A percentile compares a stretch with the other conserved stretches of the same genome.
phyloP scores from a whole-genome alignment of 495 filamentous ascomycete species.

The Penicillium pulvis region DNA sequence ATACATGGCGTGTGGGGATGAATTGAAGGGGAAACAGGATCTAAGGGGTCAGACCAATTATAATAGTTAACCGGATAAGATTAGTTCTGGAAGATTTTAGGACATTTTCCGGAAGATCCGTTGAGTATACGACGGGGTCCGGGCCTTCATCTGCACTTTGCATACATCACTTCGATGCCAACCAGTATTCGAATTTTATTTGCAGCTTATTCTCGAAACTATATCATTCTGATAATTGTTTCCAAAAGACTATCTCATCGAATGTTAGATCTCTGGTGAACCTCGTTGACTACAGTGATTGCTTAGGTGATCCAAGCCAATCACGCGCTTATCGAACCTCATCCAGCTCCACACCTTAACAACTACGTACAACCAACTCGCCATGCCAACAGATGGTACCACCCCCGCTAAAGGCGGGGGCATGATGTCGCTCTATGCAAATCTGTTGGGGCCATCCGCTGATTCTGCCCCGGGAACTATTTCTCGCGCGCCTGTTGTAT shows the following conservation, averaged over 20 bases:
- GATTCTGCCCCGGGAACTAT: constrained; percentile 61
- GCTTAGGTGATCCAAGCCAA: constrained; percentile 5
- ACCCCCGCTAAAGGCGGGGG: constrained; percentile 37
- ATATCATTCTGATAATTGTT: background rate
- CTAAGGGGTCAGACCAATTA: background rate
- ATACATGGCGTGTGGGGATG: constrained; percentile 3
- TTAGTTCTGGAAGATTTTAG: background rate
- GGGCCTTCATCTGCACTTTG: no score
- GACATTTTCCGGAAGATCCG: constrained; percentile 1
- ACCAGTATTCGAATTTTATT: background rate
- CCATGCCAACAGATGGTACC: constrained; percentile 40
- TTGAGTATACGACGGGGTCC: background rate
- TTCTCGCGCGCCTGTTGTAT: constrained; percentile 78
- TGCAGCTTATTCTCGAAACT: background rate
- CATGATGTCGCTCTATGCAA: constrained; percentile 63
- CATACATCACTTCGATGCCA: background rate
- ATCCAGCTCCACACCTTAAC: constrained; percentile 4
- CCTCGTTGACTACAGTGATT: background rate
- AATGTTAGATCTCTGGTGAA: background rate
- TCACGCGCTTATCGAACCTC: constrained; percentile 9
- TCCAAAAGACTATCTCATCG: no score
- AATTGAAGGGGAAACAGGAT: background rate
- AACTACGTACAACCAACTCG: constrained; percentile 4
- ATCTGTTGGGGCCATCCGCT: constrained; percentile 59
- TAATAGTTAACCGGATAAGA: background rate